Evolutionary conservation across 129 eudicot genomes (phyloP).

Genomic region (Silybum marianum): DNA sequence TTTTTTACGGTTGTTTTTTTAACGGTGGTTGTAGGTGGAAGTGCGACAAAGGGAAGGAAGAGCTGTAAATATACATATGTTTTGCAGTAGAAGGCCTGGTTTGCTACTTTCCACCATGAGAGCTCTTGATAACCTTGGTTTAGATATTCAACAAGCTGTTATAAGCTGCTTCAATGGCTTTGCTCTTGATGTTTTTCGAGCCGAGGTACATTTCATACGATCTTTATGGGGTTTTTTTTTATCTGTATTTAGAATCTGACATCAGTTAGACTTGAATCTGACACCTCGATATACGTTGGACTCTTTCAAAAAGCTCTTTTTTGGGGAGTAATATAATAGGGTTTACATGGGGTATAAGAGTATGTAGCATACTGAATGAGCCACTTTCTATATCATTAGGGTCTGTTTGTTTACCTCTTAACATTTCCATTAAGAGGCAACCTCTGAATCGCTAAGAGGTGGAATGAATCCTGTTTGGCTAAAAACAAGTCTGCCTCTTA

Average conservation of each 20-base stretch:
- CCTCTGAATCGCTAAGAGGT: too few species aligned
- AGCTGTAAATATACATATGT: conserved; percentile 95
- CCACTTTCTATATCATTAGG: too few species aligned
- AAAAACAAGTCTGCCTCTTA: too few species aligned
- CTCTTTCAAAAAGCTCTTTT: background rate
- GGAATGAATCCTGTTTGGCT: too few species aligned
- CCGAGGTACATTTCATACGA: conserved; percentile 59
- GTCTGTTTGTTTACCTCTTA: too few species aligned
- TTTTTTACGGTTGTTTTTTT: background rate
- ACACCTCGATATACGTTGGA: background rate
- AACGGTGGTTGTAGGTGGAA: conserved; percentile 56
- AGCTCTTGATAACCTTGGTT: conserved; percentile 81
- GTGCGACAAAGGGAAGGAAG: conserved; percentile 85
- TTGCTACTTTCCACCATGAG: conserved; percentile 77
- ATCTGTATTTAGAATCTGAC: background rate
- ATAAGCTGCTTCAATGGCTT: conserved; percentile 96
- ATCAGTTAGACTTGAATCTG: background rate
- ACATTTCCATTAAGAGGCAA: too few species aligned
- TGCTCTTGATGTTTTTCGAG: conserved; percentile 84
- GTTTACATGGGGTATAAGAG: background rate
- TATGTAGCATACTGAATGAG: too few species aligned
- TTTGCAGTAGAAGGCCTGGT: conserved; percentile 85
- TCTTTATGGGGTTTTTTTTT: background rate
- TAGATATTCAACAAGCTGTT: conserved; percentile 95
- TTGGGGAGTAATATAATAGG: background rate